Evolutionary conservation across 2,329 filamentous ascomycete species (phyloP), one percentile per base, ranked within the genome.

Genomic region (Penicillium palitans): DNA sequence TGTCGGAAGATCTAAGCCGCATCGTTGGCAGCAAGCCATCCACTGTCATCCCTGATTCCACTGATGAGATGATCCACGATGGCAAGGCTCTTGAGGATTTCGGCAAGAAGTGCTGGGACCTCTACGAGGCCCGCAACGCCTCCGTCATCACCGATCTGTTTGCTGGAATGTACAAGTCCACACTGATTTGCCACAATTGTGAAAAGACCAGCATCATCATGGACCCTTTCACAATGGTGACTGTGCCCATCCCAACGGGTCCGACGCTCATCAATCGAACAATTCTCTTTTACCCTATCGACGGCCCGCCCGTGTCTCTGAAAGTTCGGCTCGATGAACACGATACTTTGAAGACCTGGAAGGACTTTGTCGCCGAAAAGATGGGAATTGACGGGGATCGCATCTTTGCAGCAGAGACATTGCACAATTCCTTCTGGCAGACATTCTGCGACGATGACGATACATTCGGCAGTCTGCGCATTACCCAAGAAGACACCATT

Each of bases 161-260:
- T 74, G 96, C 91, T 24, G 95, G 95, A 62, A 91, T 98, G 83
- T 99, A 98, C 83, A 97, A 98, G 79, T 98, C 96, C 45, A 98
- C 93, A 0, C 84, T 99, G 62, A 89, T 95, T 62, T 99, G 95
- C 71, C 95, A 95, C 0, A 84, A 84, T 8, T 99, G 95, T 74
- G 84, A 89, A 66, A 99, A 98, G 78, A 90, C 98, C 76, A 97
- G 93, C 83, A 96, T 99, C 68, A 98, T 95, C 0, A 99, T 99
- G 70, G 95, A 99, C 72, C 95, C 95, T 0, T 99, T 96, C 81
- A 97, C 92, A 74, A 95, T 96, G 64, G 79, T 99, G 59, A 97
- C 95, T 0, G 80, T 99, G 25, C 95, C 96, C 57, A 80, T 99
- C 35, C 95, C 54, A 31, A 21, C 95, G 0, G 86, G 96, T 55